These are phyloP conservation scores for Postia placenta DNA, from an alignment of 768 basidiomycete species.

Conservation along the genomic window DNA sequence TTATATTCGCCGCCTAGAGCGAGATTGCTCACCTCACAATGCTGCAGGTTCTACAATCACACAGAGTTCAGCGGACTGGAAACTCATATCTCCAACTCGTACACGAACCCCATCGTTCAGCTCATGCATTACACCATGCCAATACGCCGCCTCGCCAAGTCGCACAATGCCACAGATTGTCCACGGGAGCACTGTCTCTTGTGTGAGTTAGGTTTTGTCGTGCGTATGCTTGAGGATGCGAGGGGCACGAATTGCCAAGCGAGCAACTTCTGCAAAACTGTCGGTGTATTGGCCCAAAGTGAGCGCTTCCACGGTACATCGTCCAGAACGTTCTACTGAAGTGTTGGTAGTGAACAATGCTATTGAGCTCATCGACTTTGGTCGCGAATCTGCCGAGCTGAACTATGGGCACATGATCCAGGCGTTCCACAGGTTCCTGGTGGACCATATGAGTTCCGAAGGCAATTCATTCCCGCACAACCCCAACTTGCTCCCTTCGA, in stretches of 20 bases:
- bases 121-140: constrained; percentile 82
- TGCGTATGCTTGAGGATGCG: constrained; percentile 94
- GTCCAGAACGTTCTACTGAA: no score
- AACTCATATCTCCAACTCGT: constrained; percentile 95
- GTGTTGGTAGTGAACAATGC: constrained; percentile 71
- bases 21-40: no score
- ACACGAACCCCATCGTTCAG: constrained; percentile 88
- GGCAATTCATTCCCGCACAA: constrained; percentile 61
- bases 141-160: constrained; percentile 78
- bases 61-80: constrained; percentile 89
- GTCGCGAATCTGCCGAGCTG: constrained; percentile 63
- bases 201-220: constrained; percentile 92
- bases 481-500: constrained; percentile 33
- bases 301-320: no score
- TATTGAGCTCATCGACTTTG: constrained; percentile 86
- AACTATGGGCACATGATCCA: constrained; percentile 90
- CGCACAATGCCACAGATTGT: constrained; percentile 87
- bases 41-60: constrained; percentile 82
- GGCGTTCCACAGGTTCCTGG: constrained; percentile 87
- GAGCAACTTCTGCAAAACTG: constrained; percentile 94
- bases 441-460: constrained; percentile 79
- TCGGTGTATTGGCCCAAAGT: constrained; percentile 87
- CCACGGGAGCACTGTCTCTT: constrained; percentile 87
- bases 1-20: background rate
- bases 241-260: constrained; percentile 92